Evolutionary conservation across 2,329 filamentous ascomycete genomes (phyloP), one percentile per base, ranked within the genome.

Genomic region (Fusarium euwallaceae): DNA sequence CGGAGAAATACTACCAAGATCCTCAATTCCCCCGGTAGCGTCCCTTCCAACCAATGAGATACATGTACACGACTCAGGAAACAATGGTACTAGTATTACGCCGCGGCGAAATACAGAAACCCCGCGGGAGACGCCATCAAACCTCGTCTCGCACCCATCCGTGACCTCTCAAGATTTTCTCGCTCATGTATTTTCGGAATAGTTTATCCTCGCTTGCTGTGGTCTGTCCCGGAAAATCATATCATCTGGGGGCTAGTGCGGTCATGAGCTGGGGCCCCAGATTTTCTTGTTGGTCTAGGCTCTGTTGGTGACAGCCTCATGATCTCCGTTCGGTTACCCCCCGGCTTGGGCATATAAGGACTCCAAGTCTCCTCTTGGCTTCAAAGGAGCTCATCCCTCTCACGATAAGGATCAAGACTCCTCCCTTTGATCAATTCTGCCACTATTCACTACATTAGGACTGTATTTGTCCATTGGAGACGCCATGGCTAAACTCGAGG

Each of bases 261-360:
- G 55, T 24, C 20, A 32, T 34, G 55, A 37, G 55, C 55, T 59
- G 55, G 55, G 55, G 55, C 55, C 55, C 55, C 55, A 59, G 55
- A 39, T 59, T 59, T 37, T 22, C 22, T 11, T 22, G 4, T 16
- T 37, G 3, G 55, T n/a, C 55, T 39, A 12, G 9, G 55, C n/a
- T 39, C 20, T 4, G 41, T 16, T 61, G 37, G 27, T 34, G 37
- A 22, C 20, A 27, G 58, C 37, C 58, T 61, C 58, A 61, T 43
- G 58, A 61, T 37, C 36, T 43, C 22, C 20, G 6, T 22, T 45
- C 20, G 22, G 14, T 2, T 29, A 32, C 58, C 14, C 32, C 24
- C 34, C 22, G 24, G 20, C 41, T 11, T 22, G 37, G n/a, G 37
- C 37, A 34, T 61, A 27, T 41, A 41, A 43, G 11, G 37, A 22